Conservation (phyloP, 768 basidiomycete genomes). For the Cyclocybe cylindracea region DNA sequence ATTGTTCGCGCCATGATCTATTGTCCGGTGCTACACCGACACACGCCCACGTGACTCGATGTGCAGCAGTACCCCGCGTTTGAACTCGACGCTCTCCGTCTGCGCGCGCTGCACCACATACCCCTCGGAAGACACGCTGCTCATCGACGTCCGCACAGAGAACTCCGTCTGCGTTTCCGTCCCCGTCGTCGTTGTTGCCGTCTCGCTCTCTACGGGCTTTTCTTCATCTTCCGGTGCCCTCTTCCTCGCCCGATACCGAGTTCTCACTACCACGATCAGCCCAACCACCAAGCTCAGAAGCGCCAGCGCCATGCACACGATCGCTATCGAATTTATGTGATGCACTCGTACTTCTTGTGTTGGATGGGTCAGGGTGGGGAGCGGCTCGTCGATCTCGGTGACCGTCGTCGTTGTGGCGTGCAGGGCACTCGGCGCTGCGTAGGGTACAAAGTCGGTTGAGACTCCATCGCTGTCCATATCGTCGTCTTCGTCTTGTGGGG, state of each 20-base stretch:
- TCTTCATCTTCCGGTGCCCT: conserved; percentile 11
- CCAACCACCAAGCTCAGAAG: conserved; percentile 10
- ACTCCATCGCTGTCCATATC: too few species aligned
- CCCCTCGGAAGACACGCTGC: conserved; percentile 9
- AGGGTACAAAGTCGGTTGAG: too few species aligned
- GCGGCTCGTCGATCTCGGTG: not conserved
- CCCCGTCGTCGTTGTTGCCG: conserved; percentile 10
- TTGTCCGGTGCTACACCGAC: conserved; percentile 1
- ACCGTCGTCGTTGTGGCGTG: not conserved
- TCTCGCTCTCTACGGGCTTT: conserved; percentile 11
- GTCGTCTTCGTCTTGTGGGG: too few species aligned
- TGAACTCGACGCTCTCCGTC: conserved; percentile 51
- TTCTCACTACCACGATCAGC: conserved; percentile 7
- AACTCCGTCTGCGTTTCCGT: not conserved
- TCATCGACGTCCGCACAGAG: conserved; percentile 1
- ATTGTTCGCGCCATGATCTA: conserved; percentile 2
- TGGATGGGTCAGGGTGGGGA: not conserved
- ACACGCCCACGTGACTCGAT: conserved; percentile 6
- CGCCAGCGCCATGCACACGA: conserved; percentile 11
- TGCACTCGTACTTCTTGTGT: not conserved
- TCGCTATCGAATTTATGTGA: not conserved
- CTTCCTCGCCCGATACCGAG: conserved; percentile 3
- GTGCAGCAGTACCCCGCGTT: conserved; percentile 39
- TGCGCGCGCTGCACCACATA: conserved; percentile 41
- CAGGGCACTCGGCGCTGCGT: not conserved